These are phyloP conservation scores for Arthrobotrys sphaeroides DNA, from an alignment of 2,329 filamentous ascomycete genomes.

Conservation along the genomic window DNA sequence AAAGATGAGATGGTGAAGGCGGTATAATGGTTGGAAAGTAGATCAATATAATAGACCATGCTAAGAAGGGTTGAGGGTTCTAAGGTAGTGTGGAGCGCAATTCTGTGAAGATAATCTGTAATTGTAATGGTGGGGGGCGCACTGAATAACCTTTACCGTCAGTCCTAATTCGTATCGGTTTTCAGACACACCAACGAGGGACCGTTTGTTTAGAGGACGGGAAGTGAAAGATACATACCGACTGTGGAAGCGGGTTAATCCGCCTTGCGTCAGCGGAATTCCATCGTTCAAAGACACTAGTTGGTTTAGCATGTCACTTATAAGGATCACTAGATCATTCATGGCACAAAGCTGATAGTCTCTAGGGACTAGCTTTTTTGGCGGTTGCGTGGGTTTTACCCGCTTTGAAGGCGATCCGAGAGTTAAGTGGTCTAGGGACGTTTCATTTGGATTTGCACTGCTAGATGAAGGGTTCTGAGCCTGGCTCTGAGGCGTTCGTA, in stretches of 20 bases:
- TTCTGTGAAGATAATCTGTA: conserved; percentile 87
- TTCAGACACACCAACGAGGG: conserved; percentile 34
- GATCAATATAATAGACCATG: conserved; percentile 99
- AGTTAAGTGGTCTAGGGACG: conserved; percentile 34
- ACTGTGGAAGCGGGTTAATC: conserved; percentile 93
- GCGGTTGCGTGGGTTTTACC: conserved; percentile 64
- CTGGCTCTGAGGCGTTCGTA: conserved; percentile 36
- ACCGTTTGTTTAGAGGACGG: conserved; percentile 31
- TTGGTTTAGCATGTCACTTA: conserved; percentile 95
- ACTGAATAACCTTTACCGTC: conserved; percentile 59
- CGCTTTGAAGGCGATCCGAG: conserved; percentile 65
- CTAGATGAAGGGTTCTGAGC: background rate
- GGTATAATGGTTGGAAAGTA: conserved; percentile 87
- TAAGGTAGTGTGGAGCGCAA: conserved; percentile 92
- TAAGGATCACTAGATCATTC: conserved; percentile 87
- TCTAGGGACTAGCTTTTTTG: conserved; percentile 72
- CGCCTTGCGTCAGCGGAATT: conserved; percentile 82
- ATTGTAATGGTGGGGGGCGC: conserved; percentile 92
- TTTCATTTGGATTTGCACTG: conserved; percentile 40
- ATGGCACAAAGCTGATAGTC: conserved; percentile 83
- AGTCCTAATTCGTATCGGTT: conserved; percentile 49
- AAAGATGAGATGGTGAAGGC: conserved; percentile 96
- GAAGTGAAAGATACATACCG: conserved; percentile 67
- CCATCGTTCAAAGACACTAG: conserved; percentile 91
- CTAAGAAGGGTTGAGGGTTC: conserved; percentile 93